Evolutionary conservation across 805 yeast genomes (phyloP).

Genomic region (Saccharomycopsis vini): DNA sequence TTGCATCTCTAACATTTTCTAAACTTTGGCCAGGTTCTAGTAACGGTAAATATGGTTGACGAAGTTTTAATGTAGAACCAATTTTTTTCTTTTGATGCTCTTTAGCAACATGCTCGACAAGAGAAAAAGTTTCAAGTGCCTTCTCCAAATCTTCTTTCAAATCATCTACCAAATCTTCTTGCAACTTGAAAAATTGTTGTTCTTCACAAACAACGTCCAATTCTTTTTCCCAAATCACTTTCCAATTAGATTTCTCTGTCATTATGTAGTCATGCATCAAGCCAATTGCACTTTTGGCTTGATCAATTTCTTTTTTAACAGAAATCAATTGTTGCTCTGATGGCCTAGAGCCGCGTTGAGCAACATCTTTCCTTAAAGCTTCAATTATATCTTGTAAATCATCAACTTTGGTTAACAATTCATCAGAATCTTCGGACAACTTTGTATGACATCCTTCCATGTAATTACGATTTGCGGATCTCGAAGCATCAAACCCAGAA

Average conservation of each 20-base stretch:
- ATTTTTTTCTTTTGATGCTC: conserved; percentile 50
- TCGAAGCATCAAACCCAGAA: conserved; percentile 31
- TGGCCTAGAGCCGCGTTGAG: conserved; percentile 81
- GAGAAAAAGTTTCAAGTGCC: conserved; percentile 70
- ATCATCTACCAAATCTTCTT: conserved; percentile 76
- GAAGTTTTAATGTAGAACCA: conserved; percentile 23
- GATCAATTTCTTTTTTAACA: conserved; percentile 54
- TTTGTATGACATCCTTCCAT: conserved; percentile 69
- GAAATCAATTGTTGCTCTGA: conserved; percentile 60
- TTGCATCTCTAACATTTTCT: conserved; percentile 60
- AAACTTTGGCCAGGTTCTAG: conserved; percentile 58
- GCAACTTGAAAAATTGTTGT: conserved; percentile 84
- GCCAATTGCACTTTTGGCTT: conserved; percentile 44
- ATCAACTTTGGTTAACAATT: conserved; percentile 69
- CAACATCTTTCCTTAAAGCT: conserved; percentile 81
- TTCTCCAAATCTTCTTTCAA: conserved; percentile 71
- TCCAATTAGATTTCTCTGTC: conserved; percentile 78
- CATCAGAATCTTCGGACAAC: conserved; percentile 70
- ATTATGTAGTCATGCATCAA: conserved; percentile 52
- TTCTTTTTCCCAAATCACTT: conserved; percentile 84
- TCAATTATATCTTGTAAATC: conserved; percentile 90
- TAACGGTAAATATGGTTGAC: conserved; percentile 31
- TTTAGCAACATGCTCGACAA: conserved; percentile 72
- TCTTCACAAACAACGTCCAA: conserved; percentile 86
- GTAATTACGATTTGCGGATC: conserved; percentile 36